These are phyloP conservation scores for Neonectria punicea DNA, from an alignment of 2,329 filamentous ascomycete genomes.

Conservation along the genomic window DNA sequence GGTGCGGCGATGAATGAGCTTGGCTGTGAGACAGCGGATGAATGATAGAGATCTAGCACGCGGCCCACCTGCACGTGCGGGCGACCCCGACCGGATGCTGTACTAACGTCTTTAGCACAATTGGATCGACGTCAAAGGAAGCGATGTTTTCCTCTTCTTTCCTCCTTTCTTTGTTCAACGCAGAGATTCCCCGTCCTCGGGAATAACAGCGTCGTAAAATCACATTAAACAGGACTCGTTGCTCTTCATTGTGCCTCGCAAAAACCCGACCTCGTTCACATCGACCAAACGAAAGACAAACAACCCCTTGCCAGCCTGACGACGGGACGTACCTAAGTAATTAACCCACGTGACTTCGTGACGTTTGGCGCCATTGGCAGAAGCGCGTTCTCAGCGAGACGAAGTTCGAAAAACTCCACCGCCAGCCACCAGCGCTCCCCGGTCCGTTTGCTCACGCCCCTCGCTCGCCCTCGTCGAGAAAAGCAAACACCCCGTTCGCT, in stretches of 20 bases:
- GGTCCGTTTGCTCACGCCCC: constrained; percentile 17
- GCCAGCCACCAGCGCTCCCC: constrained; percentile 15
- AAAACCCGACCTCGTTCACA: not conserved
- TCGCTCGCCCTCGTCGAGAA: constrained; percentile 16
- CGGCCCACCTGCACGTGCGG: constrained; percentile 41
- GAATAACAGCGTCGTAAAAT: not conserved
- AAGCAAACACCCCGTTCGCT: constrained; percentile 6
- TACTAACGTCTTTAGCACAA: not conserved
- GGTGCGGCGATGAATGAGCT: constrained; percentile 16
- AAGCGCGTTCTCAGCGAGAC: constrained; percentile 30
- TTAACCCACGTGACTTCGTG: constrained; percentile 41
- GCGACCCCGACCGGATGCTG: not conserved
- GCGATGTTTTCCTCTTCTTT: not conserved
- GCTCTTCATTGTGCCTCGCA: not conserved
- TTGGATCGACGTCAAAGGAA: not conserved
- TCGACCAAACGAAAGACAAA: no score
- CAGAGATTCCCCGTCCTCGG: no score
- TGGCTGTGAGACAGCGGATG: constrained; percentile 17
- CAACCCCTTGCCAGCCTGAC: no score
- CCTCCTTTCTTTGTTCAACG: not conserved
- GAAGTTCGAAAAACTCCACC: constrained; percentile 32
- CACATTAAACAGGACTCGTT: not conserved
- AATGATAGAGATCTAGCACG: constrained; percentile 18
- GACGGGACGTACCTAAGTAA: not conserved
- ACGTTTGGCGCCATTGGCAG: constrained; percentile 29